These are phyloP conservation scores for Colletotrichum theobromicola DNA, from an alignment of 2,329 filamentous ascomycete species.

Conservation along the genomic window DNA sequence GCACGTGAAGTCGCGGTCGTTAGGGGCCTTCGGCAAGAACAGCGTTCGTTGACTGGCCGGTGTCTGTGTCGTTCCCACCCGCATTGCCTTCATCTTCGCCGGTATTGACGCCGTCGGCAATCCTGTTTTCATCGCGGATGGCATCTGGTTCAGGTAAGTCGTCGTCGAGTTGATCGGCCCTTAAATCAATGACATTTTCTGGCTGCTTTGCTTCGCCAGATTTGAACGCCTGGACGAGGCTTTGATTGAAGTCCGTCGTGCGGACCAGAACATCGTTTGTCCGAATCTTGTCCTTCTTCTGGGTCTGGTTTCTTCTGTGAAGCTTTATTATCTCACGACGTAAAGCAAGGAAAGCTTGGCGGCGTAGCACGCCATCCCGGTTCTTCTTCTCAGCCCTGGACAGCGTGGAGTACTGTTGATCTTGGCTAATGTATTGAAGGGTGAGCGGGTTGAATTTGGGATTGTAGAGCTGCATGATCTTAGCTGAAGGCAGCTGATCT, in stretches of 20 bases:
- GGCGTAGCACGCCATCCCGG: neutral
- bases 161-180: neutral
- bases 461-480: neutral
- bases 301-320: neutral
- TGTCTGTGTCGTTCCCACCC: neutral
- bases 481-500: neutral
- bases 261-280: neutral
- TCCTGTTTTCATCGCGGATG: neutral
- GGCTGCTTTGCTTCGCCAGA: neutral
- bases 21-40: accelerated
- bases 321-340: neutral
- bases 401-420: neutral
- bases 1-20: neutral
- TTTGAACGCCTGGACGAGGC: neutral
- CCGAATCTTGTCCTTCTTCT: neutral
- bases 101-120: neutral
- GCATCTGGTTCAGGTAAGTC: neutral
- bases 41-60: neutral
- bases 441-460: neutral
- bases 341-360: neutral
- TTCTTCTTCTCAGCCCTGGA: neutral
- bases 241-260: neutral
- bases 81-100: neutral
- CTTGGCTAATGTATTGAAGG: neutral
- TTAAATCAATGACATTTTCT: neutral